These are phyloP conservation scores for Penicillium macrosclerotiorum DNA, from an alignment of 495 filamentous ascomycete species.

Conservation along the genomic window DNA sequence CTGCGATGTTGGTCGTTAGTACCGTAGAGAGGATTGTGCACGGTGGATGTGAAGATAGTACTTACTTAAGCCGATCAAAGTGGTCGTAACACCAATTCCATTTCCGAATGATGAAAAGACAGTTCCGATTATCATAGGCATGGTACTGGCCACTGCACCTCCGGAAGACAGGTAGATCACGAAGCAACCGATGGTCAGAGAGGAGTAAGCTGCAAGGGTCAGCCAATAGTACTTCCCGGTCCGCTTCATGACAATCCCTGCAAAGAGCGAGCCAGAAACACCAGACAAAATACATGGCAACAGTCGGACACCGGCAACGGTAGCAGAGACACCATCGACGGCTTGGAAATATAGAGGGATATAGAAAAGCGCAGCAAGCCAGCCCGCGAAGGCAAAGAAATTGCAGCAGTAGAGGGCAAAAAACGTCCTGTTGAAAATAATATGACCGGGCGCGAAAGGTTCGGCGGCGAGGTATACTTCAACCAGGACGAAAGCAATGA, in stretches of 20 bases:
- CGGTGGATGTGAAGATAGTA: slow-evolving; percentile 3
- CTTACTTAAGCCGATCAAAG: slow-evolving; percentile 61
- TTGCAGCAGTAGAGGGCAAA: slow-evolving; percentile 70
- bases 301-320: slow-evolving; percentile 62
- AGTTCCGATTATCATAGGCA: slow-evolving; percentile 57
- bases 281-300: slow-evolving; percentile 63
- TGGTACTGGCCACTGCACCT: slow-evolving; percentile 35
- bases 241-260: slow-evolving; percentile 69
- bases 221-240: slow-evolving; percentile 79
- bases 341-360: slow-evolving; percentile 80
- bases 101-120: slow-evolving; percentile 55
- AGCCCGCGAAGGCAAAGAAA: slow-evolving; percentile 71
- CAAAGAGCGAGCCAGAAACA: slow-evolving; percentile 66
- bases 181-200: slow-evolving; percentile 50
- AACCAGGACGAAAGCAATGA: slow-evolving; percentile 65
- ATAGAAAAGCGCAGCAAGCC: slow-evolving; percentile 68
- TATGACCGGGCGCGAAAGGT: slow-evolving; percentile 77
- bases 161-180: slow-evolving; percentile 63
- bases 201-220: slow-evolving; percentile 57
- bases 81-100: slow-evolving; percentile 69
- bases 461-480: slow-evolving; percentile 70
- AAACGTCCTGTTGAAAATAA: slow-evolving; percentile 70
- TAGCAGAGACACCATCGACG: slow-evolving; percentile 63
- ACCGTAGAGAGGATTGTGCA: slow-evolving; percentile 2
- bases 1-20: slow-evolving; percentile 36